Evolutionary conservation across 1,284 basidiomycete genomes (phyloP).

Genomic region (Fistulinella cinereoalba): DNA sequence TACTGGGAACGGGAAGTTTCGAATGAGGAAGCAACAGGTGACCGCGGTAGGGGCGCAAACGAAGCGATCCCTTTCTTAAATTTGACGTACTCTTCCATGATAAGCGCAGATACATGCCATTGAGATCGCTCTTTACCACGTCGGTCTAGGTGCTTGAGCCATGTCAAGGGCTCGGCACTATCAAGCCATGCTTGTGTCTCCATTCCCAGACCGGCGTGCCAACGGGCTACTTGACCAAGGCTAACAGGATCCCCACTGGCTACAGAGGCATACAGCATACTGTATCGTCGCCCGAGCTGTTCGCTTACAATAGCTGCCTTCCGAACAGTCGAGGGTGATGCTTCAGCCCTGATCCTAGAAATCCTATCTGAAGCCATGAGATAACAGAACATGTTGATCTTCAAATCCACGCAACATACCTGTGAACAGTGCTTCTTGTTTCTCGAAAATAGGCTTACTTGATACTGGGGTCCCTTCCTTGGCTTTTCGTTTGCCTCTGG

Average conservation of each 20-base stretch:
- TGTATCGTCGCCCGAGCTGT: conserved; percentile 63
- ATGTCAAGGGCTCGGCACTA: conserved; percentile 63
- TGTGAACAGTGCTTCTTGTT: conserved; percentile 47
- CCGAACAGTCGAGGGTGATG: conserved; percentile 50
- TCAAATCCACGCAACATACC: conserved; percentile 35
- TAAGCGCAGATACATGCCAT: conserved; percentile 65
- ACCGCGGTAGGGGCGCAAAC: conserved; percentile 34
- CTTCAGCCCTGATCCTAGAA: conserved; percentile 47
- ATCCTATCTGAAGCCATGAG: conserved; percentile 50
- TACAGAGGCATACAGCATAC: conserved; percentile 44
- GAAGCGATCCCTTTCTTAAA: conserved; percentile 46
- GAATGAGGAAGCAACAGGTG: conserved; percentile 29
- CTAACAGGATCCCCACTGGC: conserved; percentile 40
- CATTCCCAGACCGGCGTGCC: conserved; percentile 52
- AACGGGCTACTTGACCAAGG: conserved; percentile 50
- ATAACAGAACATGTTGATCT: neutral
- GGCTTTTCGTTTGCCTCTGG: conserved; percentile 54
- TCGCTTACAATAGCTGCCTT: conserved; percentile 67
- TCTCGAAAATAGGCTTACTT: conserved; percentile 44
- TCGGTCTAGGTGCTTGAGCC: conserved; percentile 64
- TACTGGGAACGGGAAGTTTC: conserved; percentile 35
- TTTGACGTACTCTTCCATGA: conserved; percentile 59
- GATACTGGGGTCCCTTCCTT: conserved; percentile 51
- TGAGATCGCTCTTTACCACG: conserved; percentile 41
- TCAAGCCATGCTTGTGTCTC: conserved; percentile 49